A percentile compares a stretch with the other conserved stretches of the same genome.
These are phyloP conservation scores for Tolypocladium ophioglossoides DNA, from an alignment of 2,329 filamentous ascomycete species.

Conservation along the genomic window DNA sequence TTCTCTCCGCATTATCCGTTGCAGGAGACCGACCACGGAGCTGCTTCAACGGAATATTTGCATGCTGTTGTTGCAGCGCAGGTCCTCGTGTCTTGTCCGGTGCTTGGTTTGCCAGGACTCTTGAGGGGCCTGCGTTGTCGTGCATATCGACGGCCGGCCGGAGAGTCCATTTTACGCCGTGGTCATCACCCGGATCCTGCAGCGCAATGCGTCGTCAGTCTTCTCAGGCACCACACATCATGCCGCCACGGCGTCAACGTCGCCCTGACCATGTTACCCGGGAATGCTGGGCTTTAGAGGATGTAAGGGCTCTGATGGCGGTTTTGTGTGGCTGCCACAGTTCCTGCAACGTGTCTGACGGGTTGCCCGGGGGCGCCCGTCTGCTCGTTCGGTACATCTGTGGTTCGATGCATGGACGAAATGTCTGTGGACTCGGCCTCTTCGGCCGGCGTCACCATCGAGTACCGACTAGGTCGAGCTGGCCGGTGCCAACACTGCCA, in stretches of 20 bases:
- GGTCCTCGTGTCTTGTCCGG: background rate
- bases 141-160: background rate
- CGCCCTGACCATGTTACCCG: background rate
- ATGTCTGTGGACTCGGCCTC: background rate
- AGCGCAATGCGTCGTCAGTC: background rate
- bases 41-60: background rate
- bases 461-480: background rate
- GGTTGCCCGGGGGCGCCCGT: background rate
- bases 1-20: constrained; percentile 19
- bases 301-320: background rate
- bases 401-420: background rate
- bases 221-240: background rate
- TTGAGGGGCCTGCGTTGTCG: background rate
- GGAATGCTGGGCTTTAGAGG: background rate
- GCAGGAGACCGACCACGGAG: background rate
- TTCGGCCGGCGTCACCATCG: background rate
- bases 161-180: background rate
- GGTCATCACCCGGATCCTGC: background rate
- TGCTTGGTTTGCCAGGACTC: background rate
- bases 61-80: background rate
- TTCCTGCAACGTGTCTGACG: background rate
- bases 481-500: background rate
- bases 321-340: background rate
- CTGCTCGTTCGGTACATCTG: background rate
- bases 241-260: background rate